These are phyloP conservation scores for Calvatia gigantea DNA, from an alignment of 768 basidiomycete genomes.

Conservation along the genomic window DNA sequence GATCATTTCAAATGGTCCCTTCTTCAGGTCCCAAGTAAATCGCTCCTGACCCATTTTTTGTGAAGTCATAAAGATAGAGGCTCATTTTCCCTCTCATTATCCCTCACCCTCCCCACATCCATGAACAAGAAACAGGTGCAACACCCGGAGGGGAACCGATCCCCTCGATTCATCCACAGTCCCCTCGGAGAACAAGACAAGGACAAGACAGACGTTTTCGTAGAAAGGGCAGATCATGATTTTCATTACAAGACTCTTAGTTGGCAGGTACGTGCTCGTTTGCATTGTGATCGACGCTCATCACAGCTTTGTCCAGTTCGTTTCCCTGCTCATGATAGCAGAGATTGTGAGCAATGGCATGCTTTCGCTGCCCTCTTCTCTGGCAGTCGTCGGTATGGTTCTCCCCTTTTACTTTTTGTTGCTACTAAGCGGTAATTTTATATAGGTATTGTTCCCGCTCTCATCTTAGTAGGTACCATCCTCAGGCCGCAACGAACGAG, in stretches of 20 bases:
- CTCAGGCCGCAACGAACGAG: neutral
- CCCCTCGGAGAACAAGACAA: neutral
- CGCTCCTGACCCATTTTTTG: too few species aligned
- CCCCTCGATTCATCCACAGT: neutral
- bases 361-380: slow-evolving; percentile 47
- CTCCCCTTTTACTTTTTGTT: neutral
- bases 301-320: slow-evolving; percentile 31
- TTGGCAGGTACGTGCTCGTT: slow-evolving; percentile 36
- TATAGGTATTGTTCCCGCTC: slow-evolving; percentile 46
- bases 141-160: neutral
- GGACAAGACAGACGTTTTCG: slow-evolving; percentile 37
- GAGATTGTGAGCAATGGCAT: slow-evolving; percentile 57
- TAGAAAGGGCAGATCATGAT: slow-evolving; percentile 38
- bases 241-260: slow-evolving; percentile 51
- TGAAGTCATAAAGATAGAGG: neutral
- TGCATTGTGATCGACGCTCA: neutral
- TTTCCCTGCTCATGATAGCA: slow-evolving; percentile 50
- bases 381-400: slow-evolving; percentile 45
- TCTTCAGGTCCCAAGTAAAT: too few species aligned
- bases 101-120: neutral
- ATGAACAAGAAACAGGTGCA: neutral
- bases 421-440: neutral
- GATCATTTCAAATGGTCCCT: too few species aligned
- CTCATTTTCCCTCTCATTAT: neutral
- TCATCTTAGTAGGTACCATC: slow-evolving; percentile 30